Base-by-base conservation (phyloP, 345 rosid species). In the Triadica sebifera region DNA sequence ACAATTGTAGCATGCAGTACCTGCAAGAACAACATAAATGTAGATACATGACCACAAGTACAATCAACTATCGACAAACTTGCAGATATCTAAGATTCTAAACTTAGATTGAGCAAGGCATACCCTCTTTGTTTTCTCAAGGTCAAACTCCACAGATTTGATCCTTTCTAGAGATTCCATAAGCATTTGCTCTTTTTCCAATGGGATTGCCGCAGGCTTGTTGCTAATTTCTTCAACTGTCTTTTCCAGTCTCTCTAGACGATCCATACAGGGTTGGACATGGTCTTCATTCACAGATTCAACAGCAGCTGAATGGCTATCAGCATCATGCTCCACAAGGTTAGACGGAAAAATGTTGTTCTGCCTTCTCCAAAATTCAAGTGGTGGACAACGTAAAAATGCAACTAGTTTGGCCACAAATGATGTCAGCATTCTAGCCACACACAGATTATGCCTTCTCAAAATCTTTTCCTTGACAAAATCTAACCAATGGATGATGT, bases 61-160 rank as follows among this genome's bases (percentile, higher is more conserved):
- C 47, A 70, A 55, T 41, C 45, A 41, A 41, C 45, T 41, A 41
- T 62, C n/a, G 38, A 52, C 65, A 55, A 55, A 39, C 29, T 45
- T 50, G 34, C 20, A 5, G 20, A 61, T 47, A 56, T 47, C 39
- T 37, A 51, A 57, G 47, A 38, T n/a, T 63, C 62, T 29, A 68
- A 47, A 71, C 34, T 38, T 45, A 69, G 57, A 52, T 25, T 46
- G 57, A 69, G 67, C 49, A 64, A n/a, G n/a, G 46, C 88, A 81
- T 60, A 94, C 97, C 78, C 85, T 80, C 82, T 91, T 94, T 70
- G 98, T 94, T 84, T 91, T 92, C 58, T 89, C 91, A 17, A 94
- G 93, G 84, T 94, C 98, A 71, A 76, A 86, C 86, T 94, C 98
- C 65, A 91, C 87, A 34, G 88, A 89, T 73, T 86, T 94, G 67